Conservation (phyloP, 2,329 filamentous ascomycete genomes). For the Botryotinia narcissicola region DNA sequence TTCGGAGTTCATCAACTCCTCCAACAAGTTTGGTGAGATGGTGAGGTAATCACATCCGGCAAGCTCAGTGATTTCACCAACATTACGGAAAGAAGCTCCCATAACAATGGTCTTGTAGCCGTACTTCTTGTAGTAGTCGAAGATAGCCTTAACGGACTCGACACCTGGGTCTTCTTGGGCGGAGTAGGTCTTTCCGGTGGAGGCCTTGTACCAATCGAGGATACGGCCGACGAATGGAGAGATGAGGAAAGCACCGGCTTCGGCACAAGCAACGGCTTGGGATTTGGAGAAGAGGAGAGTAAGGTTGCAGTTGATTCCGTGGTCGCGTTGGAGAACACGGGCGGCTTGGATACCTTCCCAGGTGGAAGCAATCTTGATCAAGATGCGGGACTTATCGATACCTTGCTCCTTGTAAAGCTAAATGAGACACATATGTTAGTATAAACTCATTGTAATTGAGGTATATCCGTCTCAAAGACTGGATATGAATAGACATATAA, state of each 20-base stretch:
- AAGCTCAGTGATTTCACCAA: slow-evolving; percentile 95
- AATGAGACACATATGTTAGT: slow-evolving; percentile 8
- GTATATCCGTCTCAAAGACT: not conserved
- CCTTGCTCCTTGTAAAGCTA: slow-evolving; percentile 93
- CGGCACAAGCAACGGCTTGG: slow-evolving; percentile 93
- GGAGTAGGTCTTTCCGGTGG: slow-evolving; percentile 88
- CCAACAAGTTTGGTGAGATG: slow-evolving; percentile 94
- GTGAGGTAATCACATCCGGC: slow-evolving; percentile 98
- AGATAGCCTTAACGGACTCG: slow-evolving; percentile 88
- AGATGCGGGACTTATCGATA: slow-evolving; percentile 86
- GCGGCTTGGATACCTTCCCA: slow-evolving; percentile 99
- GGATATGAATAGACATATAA: slow-evolving; percentile 20
- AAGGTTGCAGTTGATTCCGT: slow-evolving; percentile 97
- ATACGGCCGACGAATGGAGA: slow-evolving; percentile 99
- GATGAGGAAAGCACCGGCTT: slow-evolving; percentile 95
- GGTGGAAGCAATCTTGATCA: slow-evolving; percentile 99
- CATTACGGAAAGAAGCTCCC: slow-evolving; percentile 97
- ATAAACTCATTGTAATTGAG: not conserved
- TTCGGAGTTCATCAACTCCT: slow-evolving; percentile 85
- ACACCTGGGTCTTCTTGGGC: slow-evolving; percentile 94
- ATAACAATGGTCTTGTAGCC: slow-evolving; percentile 99
- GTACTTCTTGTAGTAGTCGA: slow-evolving; percentile 99
- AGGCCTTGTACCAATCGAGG: slow-evolving; percentile 98
- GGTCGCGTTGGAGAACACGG: slow-evolving; percentile 91
- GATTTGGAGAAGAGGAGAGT: slow-evolving; percentile 97